A percentile compares a stretch with the other conserved stretches of the same genome.
Conservation (phyloP, 2,329 filamentous ascomycete genomes). For the Amylocarpus encephaloides region DNA sequence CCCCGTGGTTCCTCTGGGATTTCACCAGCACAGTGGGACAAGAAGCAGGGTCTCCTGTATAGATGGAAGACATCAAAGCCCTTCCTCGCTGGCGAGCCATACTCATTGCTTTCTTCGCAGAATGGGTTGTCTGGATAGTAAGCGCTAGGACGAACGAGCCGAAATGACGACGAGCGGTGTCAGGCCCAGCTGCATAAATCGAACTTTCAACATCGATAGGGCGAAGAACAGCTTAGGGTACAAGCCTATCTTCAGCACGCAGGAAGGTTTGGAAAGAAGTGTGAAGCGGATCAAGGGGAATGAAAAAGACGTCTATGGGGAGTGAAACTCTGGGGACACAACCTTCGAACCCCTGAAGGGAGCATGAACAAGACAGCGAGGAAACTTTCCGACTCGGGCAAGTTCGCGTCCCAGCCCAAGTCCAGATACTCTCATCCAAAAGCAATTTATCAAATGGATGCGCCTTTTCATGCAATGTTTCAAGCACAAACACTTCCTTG, state of each 20-base stretch:
- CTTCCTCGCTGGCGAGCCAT: slow-evolving; percentile 1
- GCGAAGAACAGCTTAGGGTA: slow-evolving; percentile 41
- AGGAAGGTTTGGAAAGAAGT: slow-evolving; percentile 32
- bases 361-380: no score
- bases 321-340: no score
- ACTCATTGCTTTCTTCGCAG: slow-evolving; percentile 4
- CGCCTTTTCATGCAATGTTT: no score
- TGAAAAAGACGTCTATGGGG: no score
- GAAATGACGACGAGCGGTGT: slow-evolving; percentile 3
- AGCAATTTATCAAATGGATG: no score
- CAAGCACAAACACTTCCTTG: no score
- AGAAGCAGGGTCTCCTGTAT: slow-evolving; percentile 39
- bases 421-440: no score
- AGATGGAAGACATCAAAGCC: slow-evolving; percentile 3
- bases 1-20: slow-evolving; percentile 85
- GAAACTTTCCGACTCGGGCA: no score
- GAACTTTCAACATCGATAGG: slow-evolving; percentile 10
- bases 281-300: slow-evolving; percentile 1
- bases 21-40: slow-evolving; percentile 70
- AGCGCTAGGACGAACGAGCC: neutral
- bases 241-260: slow-evolving; percentile 36
- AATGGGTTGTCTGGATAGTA: slow-evolving; percentile 6
- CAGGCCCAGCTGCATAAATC: neutral
- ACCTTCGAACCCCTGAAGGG: no score
- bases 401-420: no score